Conservation (phyloP, 306 rosid genomes). For the Lathyrus sativus region DNA sequence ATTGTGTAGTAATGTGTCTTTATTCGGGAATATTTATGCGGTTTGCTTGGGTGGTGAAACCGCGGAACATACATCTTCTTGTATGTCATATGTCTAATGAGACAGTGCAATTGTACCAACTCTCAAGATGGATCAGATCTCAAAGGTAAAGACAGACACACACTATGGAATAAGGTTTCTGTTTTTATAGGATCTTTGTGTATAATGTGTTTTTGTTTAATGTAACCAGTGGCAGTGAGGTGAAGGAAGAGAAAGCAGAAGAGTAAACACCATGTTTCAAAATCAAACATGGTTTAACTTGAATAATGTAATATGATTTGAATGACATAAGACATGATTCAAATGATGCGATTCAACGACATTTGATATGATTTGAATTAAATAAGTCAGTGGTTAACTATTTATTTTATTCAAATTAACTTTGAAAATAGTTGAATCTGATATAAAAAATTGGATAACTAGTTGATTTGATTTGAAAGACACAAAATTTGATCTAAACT, state of each 20-base stretch:
- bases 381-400: too few species aligned
- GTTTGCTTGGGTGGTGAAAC: constrained; percentile 55
- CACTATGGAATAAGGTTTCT: neutral
- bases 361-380: too few species aligned
- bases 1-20: constrained; percentile 45
- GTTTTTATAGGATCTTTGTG: too few species aligned
- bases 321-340: too few species aligned
- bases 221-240: neutral
- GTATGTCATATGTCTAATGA: constrained; percentile 45
- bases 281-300: too few species aligned
- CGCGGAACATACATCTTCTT: constrained; percentile 48
- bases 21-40: constrained; percentile 49
- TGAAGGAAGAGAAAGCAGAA: neutral
- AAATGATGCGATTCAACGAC: too few species aligned
- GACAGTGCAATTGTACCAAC: constrained; percentile 50
- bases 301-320: too few species aligned
- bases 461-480: too few species aligned
- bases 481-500: too few species aligned
- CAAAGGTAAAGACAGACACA: constrained; percentile 25
- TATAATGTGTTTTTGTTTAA: neutral
- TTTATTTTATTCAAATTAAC: too few species aligned
- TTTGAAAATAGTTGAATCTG: too few species aligned
- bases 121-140: constrained; percentile 44
- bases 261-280: neutral
- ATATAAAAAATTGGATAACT: too few species aligned